Evolutionary conservation across 169 alveolate species (phyloP).

Genomic region (Plasmodium vivax): DNA sequence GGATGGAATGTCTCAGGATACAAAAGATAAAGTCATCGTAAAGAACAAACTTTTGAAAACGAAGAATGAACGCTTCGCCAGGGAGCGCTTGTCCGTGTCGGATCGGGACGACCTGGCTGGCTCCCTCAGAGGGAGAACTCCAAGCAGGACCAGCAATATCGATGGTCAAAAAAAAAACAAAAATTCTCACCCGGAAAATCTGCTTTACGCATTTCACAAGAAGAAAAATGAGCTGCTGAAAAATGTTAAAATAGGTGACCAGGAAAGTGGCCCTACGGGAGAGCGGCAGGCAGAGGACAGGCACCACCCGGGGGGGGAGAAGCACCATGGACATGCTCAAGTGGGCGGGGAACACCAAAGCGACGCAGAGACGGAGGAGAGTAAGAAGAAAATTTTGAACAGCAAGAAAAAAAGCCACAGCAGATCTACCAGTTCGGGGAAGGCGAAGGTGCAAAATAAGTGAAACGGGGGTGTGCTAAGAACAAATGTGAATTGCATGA

Average conservation of each 20-base stretch:
- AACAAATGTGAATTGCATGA: not conserved
- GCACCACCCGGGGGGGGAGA: not conserved
- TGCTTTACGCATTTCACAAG: constrained; percentile 4
- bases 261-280: constrained; percentile 3
- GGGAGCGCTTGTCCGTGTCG: not conserved
- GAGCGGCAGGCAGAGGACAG: not conserved
- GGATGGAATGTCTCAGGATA: not conserved
- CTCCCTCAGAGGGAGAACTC: not conserved
- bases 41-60: not conserved
- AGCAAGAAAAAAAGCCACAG: not conserved
- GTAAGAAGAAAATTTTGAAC: not conserved
- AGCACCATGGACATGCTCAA: not conserved
- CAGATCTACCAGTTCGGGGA: not conserved
- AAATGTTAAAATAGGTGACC: constrained; percentile 7
- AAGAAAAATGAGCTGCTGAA: constrained; percentile 9
- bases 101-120: not conserved
- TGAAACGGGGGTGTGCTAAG: not conserved
- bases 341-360: constrained; percentile 1
- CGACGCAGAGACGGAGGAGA: constrained; percentile 46
- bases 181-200: not conserved
- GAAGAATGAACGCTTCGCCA: not conserved
- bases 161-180: not conserved
- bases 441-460: not conserved
- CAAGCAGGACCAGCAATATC: not conserved
- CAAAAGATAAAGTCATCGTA: not conserved